phyloP scores from a whole-genome alignment of 2,329 filamentous ascomycete species.

The Colletotrichum musae region DNA sequence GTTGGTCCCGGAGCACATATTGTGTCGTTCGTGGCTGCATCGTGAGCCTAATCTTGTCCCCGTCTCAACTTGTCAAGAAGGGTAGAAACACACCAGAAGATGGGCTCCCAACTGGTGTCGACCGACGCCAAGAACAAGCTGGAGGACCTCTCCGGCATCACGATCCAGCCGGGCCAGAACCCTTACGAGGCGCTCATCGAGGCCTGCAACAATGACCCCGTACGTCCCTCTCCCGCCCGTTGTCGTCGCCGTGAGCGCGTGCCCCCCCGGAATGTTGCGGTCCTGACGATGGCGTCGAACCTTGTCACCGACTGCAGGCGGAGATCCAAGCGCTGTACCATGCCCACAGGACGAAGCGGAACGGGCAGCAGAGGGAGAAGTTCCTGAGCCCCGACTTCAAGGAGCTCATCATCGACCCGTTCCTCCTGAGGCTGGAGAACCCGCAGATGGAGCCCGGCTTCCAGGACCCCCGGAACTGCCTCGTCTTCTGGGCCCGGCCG shows the following conservation, averaged over 20 bases:
- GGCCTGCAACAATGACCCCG: constrained; percentile 76
- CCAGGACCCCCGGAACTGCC: constrained; percentile 82
- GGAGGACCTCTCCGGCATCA: constrained; percentile 68
- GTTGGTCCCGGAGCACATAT: too few relatives aligned
- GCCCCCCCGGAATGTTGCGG: neutral
- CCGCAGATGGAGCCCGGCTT: constrained; percentile 77
- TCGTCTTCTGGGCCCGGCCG: constrained; percentile 91
- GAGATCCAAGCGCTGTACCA: constrained; percentile 81
- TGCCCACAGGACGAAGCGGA: constrained; percentile 81
- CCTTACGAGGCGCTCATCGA: constrained; percentile 83
- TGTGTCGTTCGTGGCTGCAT: too few relatives aligned
- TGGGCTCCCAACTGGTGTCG: constrained; percentile 55
- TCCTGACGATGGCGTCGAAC: constrained; percentile 9
- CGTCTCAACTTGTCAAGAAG: too few relatives aligned
- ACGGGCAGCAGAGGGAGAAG: constrained; percentile 80
- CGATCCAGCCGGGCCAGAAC: constrained; percentile 71
- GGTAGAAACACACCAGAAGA: constrained; percentile 36
- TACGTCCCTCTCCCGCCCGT: constrained; percentile 53
- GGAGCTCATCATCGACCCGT: constrained; percentile 82
- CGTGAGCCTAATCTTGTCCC: too few relatives aligned
- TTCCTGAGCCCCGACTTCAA: constrained; percentile 78
- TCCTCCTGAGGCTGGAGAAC: constrained; percentile 78
- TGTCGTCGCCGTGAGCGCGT: neutral
- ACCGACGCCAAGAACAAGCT: constrained; percentile 65
- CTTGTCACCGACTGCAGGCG: constrained; percentile 56